Evolutionary conservation across 345 rosid genomes (phyloP).

Genomic region (Heritiera fomes): DNA sequence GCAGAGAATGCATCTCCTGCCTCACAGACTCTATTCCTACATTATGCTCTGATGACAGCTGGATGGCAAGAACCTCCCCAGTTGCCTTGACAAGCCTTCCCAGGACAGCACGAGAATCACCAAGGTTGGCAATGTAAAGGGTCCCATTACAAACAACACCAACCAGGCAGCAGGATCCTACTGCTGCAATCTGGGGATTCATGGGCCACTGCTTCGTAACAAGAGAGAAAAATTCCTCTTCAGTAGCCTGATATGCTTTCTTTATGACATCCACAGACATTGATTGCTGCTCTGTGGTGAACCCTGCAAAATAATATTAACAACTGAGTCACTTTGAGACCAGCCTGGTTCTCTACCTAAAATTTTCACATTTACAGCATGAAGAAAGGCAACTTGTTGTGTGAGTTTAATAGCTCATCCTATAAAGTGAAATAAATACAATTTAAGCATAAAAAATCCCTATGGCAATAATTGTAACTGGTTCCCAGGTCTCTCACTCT

Average conservation of each 20-base stretch:
- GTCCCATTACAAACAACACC: slow-evolving; percentile 76
- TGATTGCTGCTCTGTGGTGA: slow-evolving; percentile 67
- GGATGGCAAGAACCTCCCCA: slow-evolving; percentile 84
- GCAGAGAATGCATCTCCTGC: slow-evolving; percentile 82
- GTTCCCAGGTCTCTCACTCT: slow-evolving; percentile 50
- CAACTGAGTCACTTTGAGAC: background rate
- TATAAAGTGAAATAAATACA: background rate
- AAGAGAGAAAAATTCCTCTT: slow-evolving; percentile 83
- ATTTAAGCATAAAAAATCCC: background rate
- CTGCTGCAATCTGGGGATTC: slow-evolving; percentile 97
- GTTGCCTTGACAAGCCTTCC: slow-evolving; percentile 86
- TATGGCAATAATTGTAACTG: background rate
- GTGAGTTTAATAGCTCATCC: background rate
- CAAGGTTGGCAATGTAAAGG: slow-evolving; percentile 86
- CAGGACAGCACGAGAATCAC: slow-evolving; percentile 95
- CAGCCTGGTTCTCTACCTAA: background rate
- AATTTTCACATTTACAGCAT: background rate
- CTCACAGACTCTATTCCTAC: slow-evolving; percentile 86
- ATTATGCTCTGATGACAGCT: slow-evolving; percentile 86
- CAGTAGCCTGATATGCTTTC: slow-evolving; percentile 92
- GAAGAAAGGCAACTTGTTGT: background rate
- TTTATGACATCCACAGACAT: slow-evolving; percentile 83
- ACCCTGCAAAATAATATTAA: slow-evolving; percentile 44
- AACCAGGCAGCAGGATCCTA: slow-evolving; percentile 92
- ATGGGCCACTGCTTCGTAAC: slow-evolving; percentile 90